These are phyloP conservation scores for Sporisorium scitamineum DNA, from an alignment of 1,284 basidiomycete species.

Conservation along the genomic window DNA sequence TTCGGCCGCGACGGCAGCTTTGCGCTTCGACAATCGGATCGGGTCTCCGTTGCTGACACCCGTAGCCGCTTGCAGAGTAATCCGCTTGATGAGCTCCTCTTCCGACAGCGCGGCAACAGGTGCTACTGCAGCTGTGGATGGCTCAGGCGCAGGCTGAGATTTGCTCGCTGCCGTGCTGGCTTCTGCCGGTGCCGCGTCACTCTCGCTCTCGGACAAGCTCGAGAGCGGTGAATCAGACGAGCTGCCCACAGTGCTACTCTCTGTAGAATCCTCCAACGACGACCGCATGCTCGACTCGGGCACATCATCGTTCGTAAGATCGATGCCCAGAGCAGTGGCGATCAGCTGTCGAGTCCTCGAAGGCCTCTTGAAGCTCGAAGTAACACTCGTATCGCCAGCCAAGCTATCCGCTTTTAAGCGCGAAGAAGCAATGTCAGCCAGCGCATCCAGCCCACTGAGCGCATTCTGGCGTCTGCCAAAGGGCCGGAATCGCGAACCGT, in stretches of 20 bases:
- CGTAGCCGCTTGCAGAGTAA: constrained; percentile 30
- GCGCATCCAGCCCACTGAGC: constrained; percentile 36
- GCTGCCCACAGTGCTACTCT: constrained; percentile 1
- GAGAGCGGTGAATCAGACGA: constrained; percentile 32
- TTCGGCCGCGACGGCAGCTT: constrained; percentile 47
- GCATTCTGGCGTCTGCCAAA: constrained; percentile 43
- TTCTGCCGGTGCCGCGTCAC: constrained; percentile 1
- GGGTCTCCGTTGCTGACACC: constrained; percentile 32
- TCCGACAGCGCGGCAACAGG: constrained; percentile 15
- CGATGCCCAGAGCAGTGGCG: constrained; percentile 38
- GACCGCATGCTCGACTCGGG: constrained; percentile 45
- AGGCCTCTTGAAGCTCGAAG: constrained; percentile 17
- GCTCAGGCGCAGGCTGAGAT: not conserved
- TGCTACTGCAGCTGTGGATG: not conserved
- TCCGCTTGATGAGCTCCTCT: constrained; percentile 36
- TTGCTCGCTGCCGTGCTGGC: not conserved
- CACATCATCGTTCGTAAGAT: constrained; percentile 39
- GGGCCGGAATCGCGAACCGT: constrained; percentile 29
- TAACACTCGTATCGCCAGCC: not conserved
- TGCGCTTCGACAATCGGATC: constrained; percentile 40
- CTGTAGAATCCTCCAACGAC: constrained; percentile 15
- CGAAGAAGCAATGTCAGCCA: constrained; percentile 44
- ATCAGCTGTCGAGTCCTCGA: constrained; percentile 41
- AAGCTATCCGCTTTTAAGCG: constrained; percentile 23
- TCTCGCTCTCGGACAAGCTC: constrained; percentile 35